Evolutionary conservation across 2,329 filamentous ascomycete species (phyloP), one percentile per base, ranked within the genome.

Genomic region (Fusarium lyarnte): DNA sequence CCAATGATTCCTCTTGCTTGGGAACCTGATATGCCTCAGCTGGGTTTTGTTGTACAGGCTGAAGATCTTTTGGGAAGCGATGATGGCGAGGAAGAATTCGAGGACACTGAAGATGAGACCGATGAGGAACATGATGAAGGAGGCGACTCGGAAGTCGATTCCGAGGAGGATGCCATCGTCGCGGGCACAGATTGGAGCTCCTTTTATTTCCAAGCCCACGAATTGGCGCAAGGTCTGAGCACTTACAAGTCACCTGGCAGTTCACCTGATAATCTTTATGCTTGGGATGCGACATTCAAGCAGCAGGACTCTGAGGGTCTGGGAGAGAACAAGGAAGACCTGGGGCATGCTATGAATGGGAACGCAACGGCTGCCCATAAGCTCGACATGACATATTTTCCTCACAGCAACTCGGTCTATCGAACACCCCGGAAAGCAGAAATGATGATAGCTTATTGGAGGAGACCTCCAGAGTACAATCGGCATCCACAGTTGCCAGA

Each of bases 321-420:
- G 41, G 54, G 23, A 41, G 21, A 47, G 25, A 49, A 45, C 25
- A 54, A 61, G n/a, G 45, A 33, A 35, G 35, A 36, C 8, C 8
- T n/a, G 25, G 33, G 51, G 10, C 33, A 62, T 27, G 41, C 27
- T 14, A 38, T 39, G 19, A 33, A 38, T n/a, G 29, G 27, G 19
- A 45, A 17, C 16, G 43, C 42, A n/a, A 31, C 29, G 19, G 42
- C 53, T 57, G 38, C 61, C 42, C 9, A 47, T 52, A 46, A 59
- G 38, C 71, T 78, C 8, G 76, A 81, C 62, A 82, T 83, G 81
- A 74, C 77, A 1, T 84, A 81, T 60, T 78, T 79, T 27, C 82
- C 82, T 17, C 80, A 83, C 43, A 77, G 59, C 16, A 81, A 81
- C 21, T 43, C 57, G 13, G 66, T 75, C 11, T 49, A 63, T 17